Percentiles rank a stretch among this genome's conserved stretches.
Evolutionary conservation across 345 rosid genomes (phyloP).

Genomic region (Rhodamnia argentea): DNA sequence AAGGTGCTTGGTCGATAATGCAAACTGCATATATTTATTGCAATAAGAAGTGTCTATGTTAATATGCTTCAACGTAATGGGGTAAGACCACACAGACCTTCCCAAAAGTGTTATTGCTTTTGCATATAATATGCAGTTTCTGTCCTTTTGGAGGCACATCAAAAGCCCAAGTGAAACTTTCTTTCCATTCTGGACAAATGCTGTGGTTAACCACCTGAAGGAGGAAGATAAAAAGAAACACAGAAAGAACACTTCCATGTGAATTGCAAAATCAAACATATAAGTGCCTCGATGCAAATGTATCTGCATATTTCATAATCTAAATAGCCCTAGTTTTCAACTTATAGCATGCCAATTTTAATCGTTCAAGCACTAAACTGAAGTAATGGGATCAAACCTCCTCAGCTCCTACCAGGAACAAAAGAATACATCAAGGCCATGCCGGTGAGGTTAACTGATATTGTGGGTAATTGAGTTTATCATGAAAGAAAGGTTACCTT

Average conservation of each 20-base stretch:
- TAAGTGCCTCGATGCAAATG: neutral
- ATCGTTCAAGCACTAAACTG: neutral
- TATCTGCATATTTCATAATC: neutral
- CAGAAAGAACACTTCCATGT: neutral
- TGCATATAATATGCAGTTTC: constrained; percentile 87
- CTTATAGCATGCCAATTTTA: neutral
- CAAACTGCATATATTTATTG: neutral
- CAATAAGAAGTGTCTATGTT: neutral
- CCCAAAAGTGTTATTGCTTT: constrained; percentile 81
- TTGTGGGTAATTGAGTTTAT: neutral
- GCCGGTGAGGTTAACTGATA: neutral
- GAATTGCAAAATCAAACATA: neutral
- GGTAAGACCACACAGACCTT: constrained; percentile 37
- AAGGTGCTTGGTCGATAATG: neutral
- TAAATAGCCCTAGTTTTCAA: neutral
- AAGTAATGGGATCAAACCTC: neutral
- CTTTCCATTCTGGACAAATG: constrained; percentile 75
- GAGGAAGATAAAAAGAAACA: neutral
- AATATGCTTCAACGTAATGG: neutral
- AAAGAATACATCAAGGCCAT: neutral
- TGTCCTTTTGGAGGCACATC: constrained; percentile 93
- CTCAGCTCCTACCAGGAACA: neutral
- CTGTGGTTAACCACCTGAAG: constrained; percentile 64
- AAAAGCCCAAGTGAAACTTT: constrained; percentile 83
- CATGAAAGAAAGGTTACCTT: constrained; percentile 30